Percentiles rank a stretch among this genome's conserved stretches.
Evolutionary conservation across 495 filamentous ascomycete genomes (phyloP).

Genomic region (Lineolata rhizophorae): DNA sequence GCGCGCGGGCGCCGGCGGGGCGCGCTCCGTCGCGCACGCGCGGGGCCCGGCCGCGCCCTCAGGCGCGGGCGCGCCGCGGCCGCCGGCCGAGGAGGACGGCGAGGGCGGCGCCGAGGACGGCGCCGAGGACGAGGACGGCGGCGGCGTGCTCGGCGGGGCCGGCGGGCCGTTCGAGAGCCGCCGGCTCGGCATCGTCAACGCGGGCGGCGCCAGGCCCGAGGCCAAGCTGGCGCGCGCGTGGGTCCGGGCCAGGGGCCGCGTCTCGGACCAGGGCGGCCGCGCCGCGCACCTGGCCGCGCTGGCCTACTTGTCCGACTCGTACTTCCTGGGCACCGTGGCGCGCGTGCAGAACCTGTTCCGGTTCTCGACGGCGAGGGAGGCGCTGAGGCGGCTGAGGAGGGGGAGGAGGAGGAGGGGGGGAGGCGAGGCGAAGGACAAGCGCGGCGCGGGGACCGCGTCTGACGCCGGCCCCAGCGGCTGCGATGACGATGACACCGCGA

Average conservation of each 20-base stretch:
- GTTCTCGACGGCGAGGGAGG: constrained; percentile 23
- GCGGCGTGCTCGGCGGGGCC: not conserved
- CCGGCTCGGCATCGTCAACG: constrained; percentile 28
- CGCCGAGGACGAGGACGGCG: not conserved
- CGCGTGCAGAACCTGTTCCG: constrained; percentile 55
- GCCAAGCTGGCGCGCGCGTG: constrained; percentile 55
- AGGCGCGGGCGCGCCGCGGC: constrained; percentile 33
- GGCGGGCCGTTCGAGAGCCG: constrained; percentile 36
- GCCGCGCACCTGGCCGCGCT: constrained; percentile 66
- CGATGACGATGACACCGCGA: no score
- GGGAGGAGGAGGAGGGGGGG: no score
- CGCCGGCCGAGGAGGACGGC: constrained; percentile 12
- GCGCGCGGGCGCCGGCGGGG: constrained; percentile 42
- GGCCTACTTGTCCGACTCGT: constrained; percentile 79
- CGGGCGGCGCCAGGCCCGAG: constrained; percentile 27
- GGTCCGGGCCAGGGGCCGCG: constrained; percentile 52
- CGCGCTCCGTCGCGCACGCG: constrained; percentile 36
- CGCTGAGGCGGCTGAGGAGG: no score
- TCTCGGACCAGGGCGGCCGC: constrained; percentile 48
- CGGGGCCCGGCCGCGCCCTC: no score
- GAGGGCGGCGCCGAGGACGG: constrained; percentile 2
- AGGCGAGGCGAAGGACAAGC: constrained; percentile 15
- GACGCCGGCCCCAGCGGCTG: not conserved
- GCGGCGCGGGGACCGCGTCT: constrained; percentile 10
- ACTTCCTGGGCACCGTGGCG: constrained; percentile 75